Evolutionary conservation across 176 grass and related monocot genomes (phyloP), one percentile per base, ranked within the genome.

Genomic region (Musa beccarii): DNA sequence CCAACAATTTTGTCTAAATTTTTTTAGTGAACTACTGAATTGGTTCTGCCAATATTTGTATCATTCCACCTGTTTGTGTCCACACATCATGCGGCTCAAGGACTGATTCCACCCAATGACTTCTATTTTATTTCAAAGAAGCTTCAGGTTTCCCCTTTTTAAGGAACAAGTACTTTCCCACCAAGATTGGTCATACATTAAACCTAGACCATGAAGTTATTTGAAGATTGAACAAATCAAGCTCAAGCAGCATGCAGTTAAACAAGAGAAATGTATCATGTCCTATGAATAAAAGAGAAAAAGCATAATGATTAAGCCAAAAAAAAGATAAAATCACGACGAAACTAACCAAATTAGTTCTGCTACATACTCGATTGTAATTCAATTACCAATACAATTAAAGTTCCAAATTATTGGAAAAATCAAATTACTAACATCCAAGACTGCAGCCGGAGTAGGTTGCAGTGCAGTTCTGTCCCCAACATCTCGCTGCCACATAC

Each of bases 401-500:
- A 29, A 28, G 16, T 2, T 55, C 53, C n/a, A 56, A 74, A 56
- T 28, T 74, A 19, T 4, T 57, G 8, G 20, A 71, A 24, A 43
- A 74, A 74, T 56, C n/a, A 52, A 82, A 76, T 49, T 53, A 81
- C 87, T n/a, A 80, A 99, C 95, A 69, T 99, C 95, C 53, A 99
- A 61, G 71, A 90, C 80, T 66, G 95, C 95, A 77, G 95, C 95
- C 83, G 90, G 84, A 83, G 90, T 99, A 26, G 95, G 84, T 81
- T 99, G 90, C 85, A 99, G 67, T 52, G 76, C 76, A 14, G 76
- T 79, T 78, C 88, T 85, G 65, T 94, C 95, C 73, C 88, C 89
- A n/a, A 72, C 81, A 76, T 99, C 88, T 51, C 88, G 78, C 81
- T 99, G 95, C 90, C 88, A 99, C 95, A 94, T 89, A 78, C 90